Percentiles rank a stretch among this genome's conserved stretches.
phyloP scores from a whole-genome alignment of 441 rosid species.

The Populus hybrid region DNA sequence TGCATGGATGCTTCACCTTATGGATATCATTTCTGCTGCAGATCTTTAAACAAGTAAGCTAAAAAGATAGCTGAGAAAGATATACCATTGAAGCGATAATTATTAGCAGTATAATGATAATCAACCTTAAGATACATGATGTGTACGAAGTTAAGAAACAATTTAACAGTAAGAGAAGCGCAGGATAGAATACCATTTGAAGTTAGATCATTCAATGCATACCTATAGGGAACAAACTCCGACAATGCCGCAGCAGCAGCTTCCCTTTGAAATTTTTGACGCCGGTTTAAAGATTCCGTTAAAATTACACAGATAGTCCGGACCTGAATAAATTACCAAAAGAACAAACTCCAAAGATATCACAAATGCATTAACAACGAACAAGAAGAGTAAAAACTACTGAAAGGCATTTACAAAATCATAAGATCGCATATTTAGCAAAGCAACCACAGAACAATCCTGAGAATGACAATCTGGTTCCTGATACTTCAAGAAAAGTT shows the following conservation, averaged over 20 bases:
- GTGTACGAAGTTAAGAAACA: background rate
- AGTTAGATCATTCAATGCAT: constrained; percentile 16
- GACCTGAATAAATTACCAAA: constrained; percentile 49
- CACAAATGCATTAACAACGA: background rate
- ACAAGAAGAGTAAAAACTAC: background rate
- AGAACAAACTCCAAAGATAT: background rate
- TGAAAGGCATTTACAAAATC: background rate
- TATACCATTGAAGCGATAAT: background rate
- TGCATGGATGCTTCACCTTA: background rate
- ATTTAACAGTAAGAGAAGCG: background rate
- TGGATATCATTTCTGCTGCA: background rate
- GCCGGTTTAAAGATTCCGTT: constrained; percentile 74
- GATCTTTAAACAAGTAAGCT: too few species aligned
- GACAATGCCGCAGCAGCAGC: constrained; percentile 99
- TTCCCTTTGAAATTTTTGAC: constrained; percentile 82
- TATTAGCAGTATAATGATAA: background rate
- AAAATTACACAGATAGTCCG: constrained; percentile 71
- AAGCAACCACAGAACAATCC: background rate
- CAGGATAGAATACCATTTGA: constrained; percentile 10
- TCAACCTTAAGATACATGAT: background rate
- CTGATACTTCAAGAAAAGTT: background rate
- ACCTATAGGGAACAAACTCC: constrained; percentile 94
- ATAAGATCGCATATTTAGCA: background rate
- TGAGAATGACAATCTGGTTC: background rate
- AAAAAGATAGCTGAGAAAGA: background rate